Conservation (phyloP, 169 alveolate genomes). For the Toxoplasma gondii region DNA sequence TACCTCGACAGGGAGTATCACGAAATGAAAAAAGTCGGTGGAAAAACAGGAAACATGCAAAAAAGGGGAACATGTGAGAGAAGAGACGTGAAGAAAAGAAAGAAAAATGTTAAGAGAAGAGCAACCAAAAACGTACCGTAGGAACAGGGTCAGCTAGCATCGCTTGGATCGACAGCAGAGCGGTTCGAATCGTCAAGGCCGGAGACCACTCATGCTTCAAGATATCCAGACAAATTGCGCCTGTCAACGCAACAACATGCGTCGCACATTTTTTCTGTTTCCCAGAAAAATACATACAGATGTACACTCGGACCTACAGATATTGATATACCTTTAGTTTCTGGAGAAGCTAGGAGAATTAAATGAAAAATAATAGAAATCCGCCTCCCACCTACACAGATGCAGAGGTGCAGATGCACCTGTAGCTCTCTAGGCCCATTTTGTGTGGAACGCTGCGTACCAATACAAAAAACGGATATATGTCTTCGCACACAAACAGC, state of each 20-base stretch:
- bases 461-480: not conserved
- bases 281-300: not conserved
- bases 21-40: no score
- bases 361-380: no score
- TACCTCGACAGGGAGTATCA: no score
- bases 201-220: constrained; percentile 97
- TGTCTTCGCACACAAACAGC: not conserved
- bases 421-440: no score
- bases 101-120: not conserved
- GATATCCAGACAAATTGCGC: constrained; percentile 96
- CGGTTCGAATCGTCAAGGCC: constrained; percentile 96
- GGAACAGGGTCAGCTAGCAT: constrained; percentile 88
- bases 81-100: not conserved
- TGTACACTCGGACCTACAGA: no score
- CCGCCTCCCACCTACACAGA: no score
- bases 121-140: not conserved
- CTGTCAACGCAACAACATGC: constrained; percentile 60
- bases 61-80: not conserved
- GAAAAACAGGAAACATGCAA: no score
- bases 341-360: not conserved
- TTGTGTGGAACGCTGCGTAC: not conserved
- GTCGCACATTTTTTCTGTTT: no score
- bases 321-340: no score
- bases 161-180: constrained; percentile 91
- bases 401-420: no score